Base-by-base conservation (phyloP, 1,284 basidiomycete species). In the Irpex rosettiformis region DNA sequence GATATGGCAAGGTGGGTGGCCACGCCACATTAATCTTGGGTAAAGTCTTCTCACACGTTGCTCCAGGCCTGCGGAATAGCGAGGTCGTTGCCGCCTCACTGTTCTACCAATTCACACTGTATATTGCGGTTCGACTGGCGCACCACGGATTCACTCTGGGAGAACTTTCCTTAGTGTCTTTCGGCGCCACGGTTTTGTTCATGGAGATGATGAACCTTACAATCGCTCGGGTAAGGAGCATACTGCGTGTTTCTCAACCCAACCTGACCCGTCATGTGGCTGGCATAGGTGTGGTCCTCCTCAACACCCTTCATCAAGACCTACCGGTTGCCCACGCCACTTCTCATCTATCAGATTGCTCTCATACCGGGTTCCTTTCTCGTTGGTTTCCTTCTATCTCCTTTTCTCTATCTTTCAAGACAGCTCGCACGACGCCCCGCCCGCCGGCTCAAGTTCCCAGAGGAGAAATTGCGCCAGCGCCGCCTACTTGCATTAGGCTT, bases 81-180 rank as follows among this genome's bases (percentile, higher is more conserved):
- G 96, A 99, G 69, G 81, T 94, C 53, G 75, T 85, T 18, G 77
- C 90, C 10, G 83, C 85, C 22, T 86, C 93, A 0, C 70, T 92
- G 49, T 93, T 96, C 74, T 98, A 91, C 73, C 97, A 99, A 70
- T 88, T 94, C 66, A 88, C 92, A 48, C 78, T 98, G 56, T 99
- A 98, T 70, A 81, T 91, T 52, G 92, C 92, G 55, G 84, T 97
- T 53, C 84, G 96, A 22, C 79, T 99, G 30, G 96, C 95, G 0
- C 88, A 97, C 65, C 85, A 91, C 24, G 93, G 93, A 11, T 96
- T 98, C 73, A 99, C 96, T 0, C 80, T 99, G 1, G 97, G 97
- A 52, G 97, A 99, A 72, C 82, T 98, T 8, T 89, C 88, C 18
- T 77, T 98, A 22, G 91, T 97, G 13, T 89, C 89, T 40, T 91